Conservation (phyloP, 1,284 basidiomycete genomes). For the Takashimella tepidaria region DNA sequence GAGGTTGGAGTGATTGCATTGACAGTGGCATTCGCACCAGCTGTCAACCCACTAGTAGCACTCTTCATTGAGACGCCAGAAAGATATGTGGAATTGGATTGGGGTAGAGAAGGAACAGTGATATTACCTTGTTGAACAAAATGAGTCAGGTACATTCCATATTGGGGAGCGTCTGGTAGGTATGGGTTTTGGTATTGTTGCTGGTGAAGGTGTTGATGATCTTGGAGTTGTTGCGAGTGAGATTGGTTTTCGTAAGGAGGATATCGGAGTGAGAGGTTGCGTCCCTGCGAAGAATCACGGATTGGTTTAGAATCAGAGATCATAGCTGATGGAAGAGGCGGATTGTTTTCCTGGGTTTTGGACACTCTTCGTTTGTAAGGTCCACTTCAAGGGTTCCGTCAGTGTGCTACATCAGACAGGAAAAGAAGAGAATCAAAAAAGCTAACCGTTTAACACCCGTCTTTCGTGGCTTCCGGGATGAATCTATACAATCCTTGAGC, state of each 20-base stretch:
- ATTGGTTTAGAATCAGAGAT: not conserved
- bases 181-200: slow-evolving; percentile 3
- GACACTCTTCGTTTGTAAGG: slow-evolving; percentile 9
- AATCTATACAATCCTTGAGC: slow-evolving; percentile 35
- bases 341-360: not conserved
- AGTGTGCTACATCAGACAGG: not conserved
- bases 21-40: not conserved
- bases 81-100: no score
- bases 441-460: slow-evolving; percentile 39
- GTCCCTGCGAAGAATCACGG: no score
- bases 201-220: not conserved
- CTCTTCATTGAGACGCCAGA: no score
- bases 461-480: slow-evolving; percentile 37
- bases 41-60: not conserved
- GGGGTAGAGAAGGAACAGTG: no score
- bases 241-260: no score
- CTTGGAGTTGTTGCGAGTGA: no score
- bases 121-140: no score
- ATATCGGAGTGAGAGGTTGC: no score
- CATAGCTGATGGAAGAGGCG: no score
- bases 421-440: not conserved
- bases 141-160: no score
- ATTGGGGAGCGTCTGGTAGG: not conserved
- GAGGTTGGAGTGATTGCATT: not conserved
- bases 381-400: slow-evolving; percentile 1